These are phyloP conservation scores for Magnusiomyces paraingens DNA, from an alignment of 1,139 yeast genomes.

Conservation along the genomic window DNA sequence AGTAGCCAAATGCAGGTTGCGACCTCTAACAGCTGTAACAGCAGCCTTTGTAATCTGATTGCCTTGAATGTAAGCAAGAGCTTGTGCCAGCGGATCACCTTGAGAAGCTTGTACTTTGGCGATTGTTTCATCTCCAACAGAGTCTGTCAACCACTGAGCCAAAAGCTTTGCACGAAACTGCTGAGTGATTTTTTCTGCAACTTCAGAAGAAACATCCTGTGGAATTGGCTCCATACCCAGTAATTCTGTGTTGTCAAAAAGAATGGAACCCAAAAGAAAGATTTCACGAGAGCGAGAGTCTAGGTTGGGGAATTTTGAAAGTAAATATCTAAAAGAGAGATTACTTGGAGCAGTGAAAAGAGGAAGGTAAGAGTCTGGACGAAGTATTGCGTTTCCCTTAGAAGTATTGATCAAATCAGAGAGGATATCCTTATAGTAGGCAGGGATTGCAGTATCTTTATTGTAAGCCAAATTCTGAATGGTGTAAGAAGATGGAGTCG, in stretches of 20 bases:
- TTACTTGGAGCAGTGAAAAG: conserved; percentile 17
- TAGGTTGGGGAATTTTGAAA: conserved; percentile 8
- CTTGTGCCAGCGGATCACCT: conserved; percentile 41
- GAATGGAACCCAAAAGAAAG: conserved; percentile 51
- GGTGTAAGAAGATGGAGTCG: conserved; percentile 3
- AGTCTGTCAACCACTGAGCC: conserved; percentile 52
- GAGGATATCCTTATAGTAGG: background rate
- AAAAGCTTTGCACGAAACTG: conserved; percentile 42
- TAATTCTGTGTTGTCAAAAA: conserved; percentile 45
- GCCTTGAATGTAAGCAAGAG: conserved; percentile 48
- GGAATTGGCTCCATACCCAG: conserved; percentile 25
- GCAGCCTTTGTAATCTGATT: conserved; percentile 61
- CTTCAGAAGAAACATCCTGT: conserved; percentile 24
- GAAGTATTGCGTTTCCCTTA: background rate
- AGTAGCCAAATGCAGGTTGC: conserved; percentile 63
- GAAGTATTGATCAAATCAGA: background rate
- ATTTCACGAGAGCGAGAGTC: conserved; percentile 17
- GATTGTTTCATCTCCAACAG: conserved; percentile 45
- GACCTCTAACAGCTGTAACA: conserved; percentile 48
- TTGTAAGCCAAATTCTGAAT: background rate
- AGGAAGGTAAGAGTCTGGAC: conserved; percentile 20
- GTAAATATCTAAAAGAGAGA: conserved; percentile 19
- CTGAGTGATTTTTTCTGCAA: conserved; percentile 33
- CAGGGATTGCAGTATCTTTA: background rate
- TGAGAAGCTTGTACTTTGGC: conserved; percentile 18